phyloP scores from a whole-genome alignment of 2,329 filamentous ascomycete species.

The Colletotrichum tofieldiae region DNA sequence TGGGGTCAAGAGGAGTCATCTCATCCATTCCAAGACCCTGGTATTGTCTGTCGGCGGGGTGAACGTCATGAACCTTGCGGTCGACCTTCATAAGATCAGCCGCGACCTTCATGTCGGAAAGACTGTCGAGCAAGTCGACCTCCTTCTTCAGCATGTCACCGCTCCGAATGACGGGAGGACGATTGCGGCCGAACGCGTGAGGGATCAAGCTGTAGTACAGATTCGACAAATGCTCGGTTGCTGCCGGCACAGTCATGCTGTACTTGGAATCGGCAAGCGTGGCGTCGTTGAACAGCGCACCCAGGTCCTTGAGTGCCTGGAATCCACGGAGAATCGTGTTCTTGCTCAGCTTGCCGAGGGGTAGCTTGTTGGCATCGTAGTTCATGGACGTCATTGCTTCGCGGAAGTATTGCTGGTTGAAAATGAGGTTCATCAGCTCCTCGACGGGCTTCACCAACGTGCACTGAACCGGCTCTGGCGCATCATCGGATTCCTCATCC shows the following conservation, averaged over 20 bases:
- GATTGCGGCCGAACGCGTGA: conserved; percentile 82
- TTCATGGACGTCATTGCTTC: conserved; percentile 77
- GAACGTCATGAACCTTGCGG: conserved; percentile 62
- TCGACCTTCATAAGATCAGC: conserved; percentile 82
- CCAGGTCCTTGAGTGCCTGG: conserved; percentile 82
- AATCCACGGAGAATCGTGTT: conserved; percentile 83
- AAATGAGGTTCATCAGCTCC: conserved; percentile 84
- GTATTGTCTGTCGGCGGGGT: conserved; percentile 82
- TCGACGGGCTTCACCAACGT: conserved; percentile 74
- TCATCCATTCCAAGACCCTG: conserved; percentile 80
- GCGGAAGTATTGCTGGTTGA: conserved; percentile 82
- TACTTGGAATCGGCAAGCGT: conserved; percentile 62
- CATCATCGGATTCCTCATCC: conserved; percentile 49
- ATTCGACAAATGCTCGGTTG: conserved; percentile 79
- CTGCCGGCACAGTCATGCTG: conserved; percentile 53
- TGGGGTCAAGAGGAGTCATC: conserved; percentile 77
- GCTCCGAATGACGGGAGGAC: conserved; percentile 77
- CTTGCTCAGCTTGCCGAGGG: conserved; percentile 88
- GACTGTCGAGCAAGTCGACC: conserved; percentile 83
- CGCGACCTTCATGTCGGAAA: conserved; percentile 89
- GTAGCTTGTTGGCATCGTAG: conserved; percentile 83
- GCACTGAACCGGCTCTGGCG: conserved; percentile 62
- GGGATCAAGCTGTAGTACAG: conserved; percentile 87
- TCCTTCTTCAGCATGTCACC: conserved; percentile 78
- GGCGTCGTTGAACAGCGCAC: conserved; percentile 74